Evolutionary conservation across 495 filamentous ascomycete genomes (phyloP).

Genomic region (Daldinia bambusicola): DNA sequence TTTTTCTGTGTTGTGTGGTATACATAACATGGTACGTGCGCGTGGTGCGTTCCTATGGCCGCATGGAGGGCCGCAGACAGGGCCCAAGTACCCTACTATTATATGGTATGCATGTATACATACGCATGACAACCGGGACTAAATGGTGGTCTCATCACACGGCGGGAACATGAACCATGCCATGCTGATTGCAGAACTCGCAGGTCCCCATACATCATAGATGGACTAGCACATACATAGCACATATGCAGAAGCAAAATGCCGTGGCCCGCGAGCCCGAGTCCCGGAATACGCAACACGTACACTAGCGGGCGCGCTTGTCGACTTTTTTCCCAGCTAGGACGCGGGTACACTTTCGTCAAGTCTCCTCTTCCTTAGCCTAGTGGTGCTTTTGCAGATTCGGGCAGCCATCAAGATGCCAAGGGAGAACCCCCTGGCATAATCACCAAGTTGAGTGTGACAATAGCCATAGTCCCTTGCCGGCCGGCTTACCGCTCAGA

Average conservation of each 20-base stretch:
- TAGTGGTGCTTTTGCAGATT: conserved; percentile 36
- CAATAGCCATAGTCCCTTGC: conserved; percentile 33
- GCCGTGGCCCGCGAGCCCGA: conserved; percentile 44
- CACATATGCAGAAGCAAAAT: conserved; percentile 36
- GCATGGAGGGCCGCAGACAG: conserved; percentile 44
- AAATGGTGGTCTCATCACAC: conserved; percentile 41
- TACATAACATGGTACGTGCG: conserved; percentile 24
- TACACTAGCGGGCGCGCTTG: conserved; percentile 24
- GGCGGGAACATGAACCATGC: conserved; percentile 45
- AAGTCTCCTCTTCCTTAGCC: conserved; percentile 13
- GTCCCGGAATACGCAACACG: conserved; percentile 38
- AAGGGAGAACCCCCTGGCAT: conserved; percentile 41
- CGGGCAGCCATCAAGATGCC: conserved; percentile 40
- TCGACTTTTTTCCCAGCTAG: conserved; percentile 1
- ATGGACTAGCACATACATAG: conserved; percentile 36
- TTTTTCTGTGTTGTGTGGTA: conserved; percentile 12
- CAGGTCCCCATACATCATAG: conserved; percentile 40
- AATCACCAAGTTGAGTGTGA: conserved; percentile 30
- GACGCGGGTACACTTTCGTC: conserved; percentile 8
- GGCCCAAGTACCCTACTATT: conserved; percentile 26
- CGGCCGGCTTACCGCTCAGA: conserved; percentile 30
- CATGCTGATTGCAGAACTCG: conserved; percentile 39
- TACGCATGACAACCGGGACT: conserved; percentile 41
- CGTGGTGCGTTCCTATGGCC: conserved; percentile 43
- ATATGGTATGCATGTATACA: conserved; percentile 39